Base-by-base conservation (phyloP, 345 rosid genomes). In the Salix viminalis region DNA sequence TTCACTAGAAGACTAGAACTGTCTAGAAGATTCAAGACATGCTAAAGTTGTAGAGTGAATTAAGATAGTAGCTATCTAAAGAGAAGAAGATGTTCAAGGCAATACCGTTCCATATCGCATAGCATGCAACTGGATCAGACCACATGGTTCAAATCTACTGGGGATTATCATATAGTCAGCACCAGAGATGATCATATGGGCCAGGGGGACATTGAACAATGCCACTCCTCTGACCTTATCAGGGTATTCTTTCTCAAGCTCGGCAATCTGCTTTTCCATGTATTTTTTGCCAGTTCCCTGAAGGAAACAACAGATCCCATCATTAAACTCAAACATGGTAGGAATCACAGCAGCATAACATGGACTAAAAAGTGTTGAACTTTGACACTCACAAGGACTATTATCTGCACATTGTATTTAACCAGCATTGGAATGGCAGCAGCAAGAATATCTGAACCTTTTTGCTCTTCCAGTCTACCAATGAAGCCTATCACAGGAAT, bases 71-170 rank as follows among this genome's bases (percentile, higher is more conserved):
- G 77, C 65, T 1, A 14, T 60, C 61, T 52, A 6, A 46, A 62
- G 50, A 37, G 48, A 15, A 50, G 67, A 30, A 14, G 23, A 65
- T 12, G 37, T 11, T 41, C 13, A 28, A 36, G 1, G 36, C 10
- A 21, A 36, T 89, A 89, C 96, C n/a, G 98, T 94, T 90, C 98
- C 98, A 81, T 92, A 96, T 85, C 96, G 87, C 99, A 93, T 93
- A 36, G 99, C 96, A 26, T 96, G 99, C 73, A 96, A 73, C 81
- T 93, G 99, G 77, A 96, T 93, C 81, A 96, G 97, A 82, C 99
- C 99, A 19, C 99, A 96, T 2, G 99, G 99, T 81, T 96, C 99
- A 65, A 96, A 96, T 84, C 99, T 87, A 76, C 99, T 96, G 0
- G 97, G 96, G 76, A 93, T 48, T 79, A 96, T 68, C 80, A 96